Conservation (phyloP, 768 basidiomycete genomes). For the Hygrophorus russula region DNA sequence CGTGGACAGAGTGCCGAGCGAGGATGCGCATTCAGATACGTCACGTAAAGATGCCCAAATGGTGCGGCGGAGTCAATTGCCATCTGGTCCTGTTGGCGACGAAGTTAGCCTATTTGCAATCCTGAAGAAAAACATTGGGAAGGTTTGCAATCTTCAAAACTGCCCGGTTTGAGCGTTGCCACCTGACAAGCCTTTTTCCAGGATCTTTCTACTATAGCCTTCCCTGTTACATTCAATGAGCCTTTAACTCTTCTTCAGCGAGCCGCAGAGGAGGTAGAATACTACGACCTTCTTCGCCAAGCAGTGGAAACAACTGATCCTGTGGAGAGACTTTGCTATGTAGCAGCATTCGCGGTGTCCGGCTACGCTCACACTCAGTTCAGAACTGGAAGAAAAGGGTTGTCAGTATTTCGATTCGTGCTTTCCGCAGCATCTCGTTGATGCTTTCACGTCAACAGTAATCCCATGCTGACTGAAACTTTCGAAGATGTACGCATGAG, state of each 20-base stretch:
- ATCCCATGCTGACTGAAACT: slow-evolving; percentile 82
- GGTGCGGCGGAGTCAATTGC: slow-evolving; percentile 43
- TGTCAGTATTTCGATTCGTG: slow-evolving; percentile 37
- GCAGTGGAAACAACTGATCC: slow-evolving; percentile 50
- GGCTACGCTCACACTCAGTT: slow-evolving; percentile 73
- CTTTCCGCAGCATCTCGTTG: neutral
- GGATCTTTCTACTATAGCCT: slow-evolving; percentile 74
- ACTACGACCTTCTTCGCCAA: slow-evolving; percentile 54
- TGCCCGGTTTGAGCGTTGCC: slow-evolving; percentile 1
- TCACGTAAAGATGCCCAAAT: slow-evolving; percentile 16
- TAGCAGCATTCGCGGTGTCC: slow-evolving; percentile 81
- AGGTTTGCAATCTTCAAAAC: slow-evolving; percentile 30
- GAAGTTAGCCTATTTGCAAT: slow-evolving; percentile 78
- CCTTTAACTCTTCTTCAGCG: slow-evolving; percentile 76
- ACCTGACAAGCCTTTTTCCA: slow-evolving; percentile 15
- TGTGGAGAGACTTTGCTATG: slow-evolving; percentile 57
- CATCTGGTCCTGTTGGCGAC: slow-evolving; percentile 50
- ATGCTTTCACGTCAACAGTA: slow-evolving; percentile 30
- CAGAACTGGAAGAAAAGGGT: slow-evolving; percentile 78
- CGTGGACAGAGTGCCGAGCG: slow-evolving; percentile 5
- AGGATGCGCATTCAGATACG: slow-evolving; percentile 4
- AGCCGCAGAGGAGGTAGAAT: slow-evolving; percentile 78
- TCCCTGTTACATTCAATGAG: slow-evolving; percentile 89
- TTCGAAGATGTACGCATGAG: slow-evolving; percentile 76
- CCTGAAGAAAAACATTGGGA: slow-evolving; percentile 82